Base-by-base conservation (phyloP, 257 asterid species). In the Perilla frutescens region DNA sequence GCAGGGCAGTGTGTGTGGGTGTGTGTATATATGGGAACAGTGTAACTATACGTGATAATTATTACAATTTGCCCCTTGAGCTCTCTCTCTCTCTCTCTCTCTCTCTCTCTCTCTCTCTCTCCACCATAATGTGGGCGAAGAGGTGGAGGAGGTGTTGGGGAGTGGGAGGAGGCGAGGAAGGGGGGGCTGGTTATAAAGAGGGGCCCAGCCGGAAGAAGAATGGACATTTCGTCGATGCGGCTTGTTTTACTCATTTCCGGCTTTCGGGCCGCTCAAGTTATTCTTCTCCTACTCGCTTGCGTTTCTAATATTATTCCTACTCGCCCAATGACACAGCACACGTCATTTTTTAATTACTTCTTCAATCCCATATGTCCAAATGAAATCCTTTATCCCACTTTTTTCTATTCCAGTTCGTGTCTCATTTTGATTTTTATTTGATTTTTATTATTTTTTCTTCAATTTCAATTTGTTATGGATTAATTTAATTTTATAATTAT, bases 131-230 rank as follows among this genome's bases (percentile, higher is more conserved):
- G 70, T 29, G 72, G n/a, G 61, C 62, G 47, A 11, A 58, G 29
- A 36, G 70, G 44, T 41, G 72, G 65, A 39, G 75, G 64, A 66
- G 26, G 26, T 20, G 77, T 83, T 71, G 88, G 84, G 78, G 86
- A 82, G 84, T 70, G 80, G 81, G 61, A 75, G 84, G 67, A 64
- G 84, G 73, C 83, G 79, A 47, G 70, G 83, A 40, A 62, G 78
- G 55, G 70, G 74, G 75, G 65, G n/a, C 11, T 48, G 68, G 72
- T 41, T 81, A 76, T 44, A 54, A 80, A 63, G 76, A 26, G 82
- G 85, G 87, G 31, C 82, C 85, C 87, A 73, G 36, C 54, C 54
- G 50, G 54, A 69, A 70, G 76, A 66, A 34, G 73, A 80, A 82
- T 63, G 68, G 85, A 77, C 80, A 76, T 66, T 73, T 77, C 80